Base-by-base conservation (phyloP, 306 rosid genomes). In the Canavalia ensiformis region DNA sequence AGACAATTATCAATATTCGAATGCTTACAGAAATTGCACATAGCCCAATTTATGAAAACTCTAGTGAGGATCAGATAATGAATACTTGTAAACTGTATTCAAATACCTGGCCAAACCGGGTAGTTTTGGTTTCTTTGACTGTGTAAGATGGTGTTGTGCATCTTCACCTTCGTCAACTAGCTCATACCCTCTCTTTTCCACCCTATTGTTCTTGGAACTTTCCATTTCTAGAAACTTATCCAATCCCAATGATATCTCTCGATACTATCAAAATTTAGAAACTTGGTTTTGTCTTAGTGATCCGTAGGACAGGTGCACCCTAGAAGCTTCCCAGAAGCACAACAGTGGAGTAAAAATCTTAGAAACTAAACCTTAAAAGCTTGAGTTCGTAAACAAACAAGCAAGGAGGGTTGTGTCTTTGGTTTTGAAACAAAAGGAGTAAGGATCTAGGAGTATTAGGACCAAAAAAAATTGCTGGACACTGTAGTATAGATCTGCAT, bases 51-150 rank as follows among this genome's bases (percentile, higher is more conserved):
- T 18, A 18, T 18, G 25, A 42, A 60, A 50, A n/a, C 10, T 60
- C 54, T 45, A 46, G 6, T 37, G 8, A 75, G 52, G 18, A 80
- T 13, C 13, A 75, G 35, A 18, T 3, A 69, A 71, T 8, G 5
- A 77, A 81, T 7, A 57, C 11, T 29, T 39, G 7, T 6, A 68
- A 65, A 54, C 5, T 70, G 11, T 35, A 69, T 1, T 59, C n/a
- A 55, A 58, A 87, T 71, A 94, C 98, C 98, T 92, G 18, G 94
- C 97, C 39, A 94, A 91, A 87, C 90, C 84, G 1, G 95, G 98
- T 55, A 90, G 79, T 79, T 88, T 90, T 47, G 88, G 87, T 54
- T 88, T 90, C 86, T 90, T 94, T 57, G 94, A 77, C 46, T 82
- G 92, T 3, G 84, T 79, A 13, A 66, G 75, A 33, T 29, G 75